Base-by-base conservation (phyloP, 352 stramenopile species). In the Globisporangium megalacanthum region DNA sequence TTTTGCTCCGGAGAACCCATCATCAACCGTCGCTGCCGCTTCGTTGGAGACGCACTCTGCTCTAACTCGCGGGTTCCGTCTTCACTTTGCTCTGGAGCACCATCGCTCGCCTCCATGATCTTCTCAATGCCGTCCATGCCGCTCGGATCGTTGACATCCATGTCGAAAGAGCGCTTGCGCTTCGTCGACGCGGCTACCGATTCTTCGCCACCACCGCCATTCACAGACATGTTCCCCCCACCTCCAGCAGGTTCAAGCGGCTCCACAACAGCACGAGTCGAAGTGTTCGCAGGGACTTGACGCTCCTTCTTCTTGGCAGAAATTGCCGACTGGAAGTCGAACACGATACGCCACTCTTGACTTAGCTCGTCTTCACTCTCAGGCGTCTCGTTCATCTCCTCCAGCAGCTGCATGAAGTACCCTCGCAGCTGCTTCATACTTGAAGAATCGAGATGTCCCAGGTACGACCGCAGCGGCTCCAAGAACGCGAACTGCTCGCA, bases 331-430 rank as follows among this genome's bases (percentile, higher is more conserved):
- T 86, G 73, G 37, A 94, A 94, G 22, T 92, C 79, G 49, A 88
- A 85, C 6, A 92, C 66, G 17, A 73, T 61, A 4, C 66, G 68
- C 83, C 83, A 94, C 11, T 58, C 59, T 11, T 64, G 20, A 56
- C 74, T 70, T 25, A 88, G 58, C 13, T 79, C 55, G 6, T 81
- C 74, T 35, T 55, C 68, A 13, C 77, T 66, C 9, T 46, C 54
- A 41, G 79, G 79, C 41, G 74, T 58, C 47, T 86, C 72, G 17
- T 72, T 45, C 22, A 88, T 46, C 22, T 60, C 54, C 58, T 83
- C 58, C 10, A 93, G 60, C 8, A 80, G 59, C 50, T 93, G 73
- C 44, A 70, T 64, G 50, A 94, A 92, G 58, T 92, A 90, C 6
- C 72, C 62, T 15, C 75, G 72, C 36, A 95, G 53, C 54, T 92